Evolutionary conservation across 108 stramenopile species (phyloP), one percentile per base, ranked within the genome.

Genomic region (Nitzschia inconspicua): DNA sequence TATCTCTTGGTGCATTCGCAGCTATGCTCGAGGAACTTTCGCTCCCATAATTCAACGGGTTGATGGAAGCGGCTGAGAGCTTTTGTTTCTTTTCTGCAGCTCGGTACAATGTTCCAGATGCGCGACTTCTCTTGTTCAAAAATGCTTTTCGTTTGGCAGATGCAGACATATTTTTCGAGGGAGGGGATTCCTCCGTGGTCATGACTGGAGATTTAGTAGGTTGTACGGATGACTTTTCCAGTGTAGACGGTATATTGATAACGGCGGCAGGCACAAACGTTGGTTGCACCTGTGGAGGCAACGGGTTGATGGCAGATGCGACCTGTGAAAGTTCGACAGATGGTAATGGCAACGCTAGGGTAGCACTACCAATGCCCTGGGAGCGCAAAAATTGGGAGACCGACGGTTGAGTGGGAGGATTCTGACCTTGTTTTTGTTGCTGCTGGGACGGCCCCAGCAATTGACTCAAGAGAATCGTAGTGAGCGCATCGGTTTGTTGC

Each of bases 31-130:
- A n/a, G n/a, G n/a, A n/a, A 6, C 16, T 34, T 4, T 32, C 1
- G 0, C 29, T 22, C 37, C 37, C 37, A 39, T 14, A 11, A 1
- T 39, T 39, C 37, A 14, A 14, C 14, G 11, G 11, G 34, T 37
- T 54, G 14, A 54, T 3, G 25, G 32, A 37, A 3, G 53, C 34
- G 20, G 48, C 3, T 14, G 47, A 51, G 2, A 26, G 25, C 24
- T 54, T 54, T 28, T 54, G 53, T 19, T 54, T 54, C 53, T 54
- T 54, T 32, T 54, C 37, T 8, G 53, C 35, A 19, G 34, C 37
- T 18, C 53, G 53, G 35, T 54, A 54, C 22, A 23, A 32, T 18
- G 53, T 35, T 54, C 53, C 53, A 3, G 53, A 36, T 10, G 53
- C 53, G 20, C 24, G 34, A 28, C 34, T 54, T 20, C 53, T 54